Evolutionary conservation across 2,329 filamentous ascomycete genomes (phyloP).

Genomic region (Chrysosporium queenslandicum): DNA sequence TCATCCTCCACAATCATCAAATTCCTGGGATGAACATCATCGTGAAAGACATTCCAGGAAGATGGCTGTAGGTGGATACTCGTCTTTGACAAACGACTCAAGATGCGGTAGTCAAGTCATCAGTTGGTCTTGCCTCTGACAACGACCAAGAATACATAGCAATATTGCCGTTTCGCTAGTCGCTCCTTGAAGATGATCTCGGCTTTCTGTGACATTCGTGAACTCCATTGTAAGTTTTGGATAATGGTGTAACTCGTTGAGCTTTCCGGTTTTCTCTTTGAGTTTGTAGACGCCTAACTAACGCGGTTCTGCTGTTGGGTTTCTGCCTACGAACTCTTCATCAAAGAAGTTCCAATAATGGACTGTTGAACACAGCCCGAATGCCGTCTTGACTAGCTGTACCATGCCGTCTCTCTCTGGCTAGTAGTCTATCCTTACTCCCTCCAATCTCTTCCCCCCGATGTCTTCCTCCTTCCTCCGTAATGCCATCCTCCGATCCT

Average conservation of each 20-base stretch:
- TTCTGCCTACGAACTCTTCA: too few relatives aligned
- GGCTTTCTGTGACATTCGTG: neutral
- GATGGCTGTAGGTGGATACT: slow-evolving; percentile 19
- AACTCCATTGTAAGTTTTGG: slow-evolving; percentile 10
- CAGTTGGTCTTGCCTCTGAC: slow-evolving; percentile 11
- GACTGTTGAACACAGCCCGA: too few relatives aligned
- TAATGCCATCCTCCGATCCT: neutral
- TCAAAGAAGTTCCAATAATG: too few relatives aligned
- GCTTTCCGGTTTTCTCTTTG: too few relatives aligned
- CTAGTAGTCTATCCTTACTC: slow-evolving; percentile 1
- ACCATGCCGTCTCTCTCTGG: too few relatives aligned
- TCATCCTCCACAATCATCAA: slow-evolving; percentile 21
- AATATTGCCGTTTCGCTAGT: slow-evolving; percentile 11
- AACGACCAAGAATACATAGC: slow-evolving; percentile 13
- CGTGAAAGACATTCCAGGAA: slow-evolving; percentile 23
- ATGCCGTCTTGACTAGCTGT: neutral
- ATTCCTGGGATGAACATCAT: too few relatives aligned
- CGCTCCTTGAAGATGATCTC: slow-evolving; percentile 12
- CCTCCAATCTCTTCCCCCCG: neutral
- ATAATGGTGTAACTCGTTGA: too few relatives aligned
- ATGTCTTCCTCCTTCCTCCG: neutral
- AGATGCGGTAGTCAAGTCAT: slow-evolving; percentile 11
- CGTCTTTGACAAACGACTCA: slow-evolving; percentile 1
- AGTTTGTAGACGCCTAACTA: too few relatives aligned
- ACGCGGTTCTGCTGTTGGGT: too few relatives aligned